A percentile compares a stretch with the other conserved stretches of the same genome.
Conservation (phyloP, 2,329 filamentous ascomycete genomes). For the Chaetomiaceae sp. region DNA sequence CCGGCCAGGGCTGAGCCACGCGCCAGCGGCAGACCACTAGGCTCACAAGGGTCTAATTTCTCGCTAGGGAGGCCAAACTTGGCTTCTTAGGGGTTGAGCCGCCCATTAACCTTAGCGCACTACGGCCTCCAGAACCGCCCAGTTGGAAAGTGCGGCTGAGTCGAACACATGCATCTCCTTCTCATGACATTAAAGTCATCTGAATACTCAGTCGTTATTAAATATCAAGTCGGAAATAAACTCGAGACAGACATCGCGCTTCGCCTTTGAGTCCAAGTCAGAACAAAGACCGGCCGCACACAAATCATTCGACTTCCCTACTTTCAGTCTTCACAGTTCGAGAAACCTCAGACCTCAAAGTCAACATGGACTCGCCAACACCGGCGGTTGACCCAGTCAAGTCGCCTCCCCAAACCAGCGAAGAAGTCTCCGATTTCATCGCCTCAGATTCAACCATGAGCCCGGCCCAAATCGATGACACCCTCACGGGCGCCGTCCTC, state of each 20-base stretch:
- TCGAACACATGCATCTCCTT: not conserved
- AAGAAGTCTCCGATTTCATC: not conserved
- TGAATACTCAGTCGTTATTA: no score
- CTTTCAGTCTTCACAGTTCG: no score
- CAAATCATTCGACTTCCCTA: no score
- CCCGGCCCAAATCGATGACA: not conserved
- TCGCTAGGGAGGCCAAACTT: not conserved
- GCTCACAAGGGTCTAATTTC: not conserved
- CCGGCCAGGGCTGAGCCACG: not conserved
- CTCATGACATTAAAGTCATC: no score
- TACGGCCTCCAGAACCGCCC: not conserved
- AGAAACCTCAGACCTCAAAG: no score
- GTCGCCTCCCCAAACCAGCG: not conserved
- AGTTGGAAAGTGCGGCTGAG: not conserved
- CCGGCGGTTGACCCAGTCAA: no score
- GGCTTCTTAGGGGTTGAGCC: not conserved
- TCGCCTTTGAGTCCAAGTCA: no score
- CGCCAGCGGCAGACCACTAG: not conserved
- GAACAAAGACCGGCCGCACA: no score
- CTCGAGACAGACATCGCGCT: no score
- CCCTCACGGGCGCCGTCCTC: not conserved
- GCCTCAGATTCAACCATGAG: not conserved
- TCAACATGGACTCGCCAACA: no score
- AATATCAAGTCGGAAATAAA: no score
- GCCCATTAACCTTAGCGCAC: not conserved